Conservation (phyloP, 306 rosid genomes). For the Vigna angularis region DNA sequence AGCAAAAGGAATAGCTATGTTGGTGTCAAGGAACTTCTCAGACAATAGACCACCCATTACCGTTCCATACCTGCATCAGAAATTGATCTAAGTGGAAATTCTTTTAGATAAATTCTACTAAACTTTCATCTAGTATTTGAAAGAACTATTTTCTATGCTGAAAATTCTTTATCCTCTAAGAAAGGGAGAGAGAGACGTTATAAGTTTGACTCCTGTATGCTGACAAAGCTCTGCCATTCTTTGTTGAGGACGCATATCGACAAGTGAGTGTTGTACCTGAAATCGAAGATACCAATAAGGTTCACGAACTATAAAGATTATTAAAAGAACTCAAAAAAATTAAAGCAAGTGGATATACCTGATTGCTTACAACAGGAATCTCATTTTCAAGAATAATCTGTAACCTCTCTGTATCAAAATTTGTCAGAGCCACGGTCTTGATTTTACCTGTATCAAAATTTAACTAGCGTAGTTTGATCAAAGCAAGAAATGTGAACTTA, state of each 20-base stretch:
- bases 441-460: slow-evolving; percentile 74
- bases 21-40: slow-evolving; percentile 91
- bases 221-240: slow-evolving; percentile 91
- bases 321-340: neutral
- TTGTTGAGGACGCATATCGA: slow-evolving; percentile 96
- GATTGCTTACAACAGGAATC: slow-evolving; percentile 96
- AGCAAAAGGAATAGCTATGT: slow-evolving; percentile 82
- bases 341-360: slow-evolving; percentile 56
- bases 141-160: slow-evolving; percentile 15
- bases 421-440: slow-evolving; percentile 86
- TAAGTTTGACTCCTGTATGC: slow-evolving; percentile 94
- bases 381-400: slow-evolving; percentile 90
- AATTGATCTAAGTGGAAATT: slow-evolving; percentile 15
- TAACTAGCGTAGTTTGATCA: slow-evolving; percentile 49
- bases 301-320: slow-evolving; percentile 18
- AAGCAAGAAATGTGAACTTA: slow-evolving; percentile 42
- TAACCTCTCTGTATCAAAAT: slow-evolving; percentile 88
- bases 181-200: slow-evolving; percentile 68
- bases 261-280: slow-evolving; percentile 93
- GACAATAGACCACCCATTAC: slow-evolving; percentile 96
- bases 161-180: neutral
- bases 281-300: slow-evolving; percentile 12
- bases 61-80: slow-evolving; percentile 87
- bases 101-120: neutral
- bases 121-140: slow-evolving; percentile 25